phyloP scores from a whole-genome alignment of 2,329 filamentous ascomycete species.

The Aschersonia sp. region DNA sequence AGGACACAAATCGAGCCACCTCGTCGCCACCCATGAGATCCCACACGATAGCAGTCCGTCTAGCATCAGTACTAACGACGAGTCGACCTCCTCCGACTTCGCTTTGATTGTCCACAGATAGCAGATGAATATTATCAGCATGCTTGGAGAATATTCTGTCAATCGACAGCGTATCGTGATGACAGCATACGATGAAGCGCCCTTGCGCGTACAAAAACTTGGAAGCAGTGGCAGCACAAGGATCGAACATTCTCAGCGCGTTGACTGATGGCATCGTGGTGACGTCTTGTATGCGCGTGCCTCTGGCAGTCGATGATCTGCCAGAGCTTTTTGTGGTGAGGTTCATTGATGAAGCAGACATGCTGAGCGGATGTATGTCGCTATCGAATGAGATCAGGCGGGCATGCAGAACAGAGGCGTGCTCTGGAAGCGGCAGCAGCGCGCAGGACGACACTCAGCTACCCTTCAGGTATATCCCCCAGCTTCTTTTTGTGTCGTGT shows the following conservation, averaged over 20 bases:
- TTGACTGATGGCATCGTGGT: slow-evolving; percentile 32
- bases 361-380: slow-evolving; percentile 26
- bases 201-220: slow-evolving; percentile 84
- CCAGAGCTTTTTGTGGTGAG: slow-evolving; percentile 44
- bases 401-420: slow-evolving; percentile 8
- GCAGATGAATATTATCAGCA: slow-evolving; percentile 65
- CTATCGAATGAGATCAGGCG: slow-evolving; percentile 10
- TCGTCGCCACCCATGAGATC: slow-evolving; percentile 86
- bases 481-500: slow-evolving; percentile 6
- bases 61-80: slow-evolving; percentile 84
- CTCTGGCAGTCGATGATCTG: slow-evolving; percentile 32
- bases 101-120: slow-evolving; percentile 83
- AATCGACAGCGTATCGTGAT: slow-evolving; percentile 83
- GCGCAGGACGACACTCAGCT: slow-evolving; percentile 8
- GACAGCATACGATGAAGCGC: slow-evolving; percentile 67
- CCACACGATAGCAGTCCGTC: slow-evolving; percentile 91
- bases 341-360: slow-evolving; percentile 39
- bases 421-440: slow-evolving; percentile 4
- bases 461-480: slow-evolving; percentile 8
- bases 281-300: slow-evolving; percentile 32
- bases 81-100: slow-evolving; percentile 71
- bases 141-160: slow-evolving; percentile 78
- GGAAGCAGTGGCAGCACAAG: slow-evolving; percentile 79
- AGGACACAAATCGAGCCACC: slow-evolving; percentile 81
- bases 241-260: slow-evolving; percentile 52